These are phyloP conservation scores for Phalaenopsis equestris DNA, from an alignment of 106 monocot species.

Conservation along the genomic window DNA sequence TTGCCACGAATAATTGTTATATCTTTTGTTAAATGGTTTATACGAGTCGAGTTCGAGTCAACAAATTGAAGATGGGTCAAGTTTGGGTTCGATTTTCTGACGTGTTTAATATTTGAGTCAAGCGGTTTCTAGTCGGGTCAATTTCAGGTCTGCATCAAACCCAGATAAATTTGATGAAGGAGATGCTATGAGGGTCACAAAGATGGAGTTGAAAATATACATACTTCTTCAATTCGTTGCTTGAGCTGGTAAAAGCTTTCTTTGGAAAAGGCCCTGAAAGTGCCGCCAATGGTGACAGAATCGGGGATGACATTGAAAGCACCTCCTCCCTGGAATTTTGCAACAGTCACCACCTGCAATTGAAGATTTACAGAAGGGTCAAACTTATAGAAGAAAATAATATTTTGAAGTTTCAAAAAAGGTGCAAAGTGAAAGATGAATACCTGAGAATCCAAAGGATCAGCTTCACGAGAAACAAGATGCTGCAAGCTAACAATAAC, in stretches of 20 bases:
- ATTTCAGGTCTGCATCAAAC: too few species aligned
- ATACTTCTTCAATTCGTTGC: constrained; percentile 86
- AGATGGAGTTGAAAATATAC: background rate
- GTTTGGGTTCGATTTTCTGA: too few species aligned
- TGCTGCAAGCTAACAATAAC: constrained; percentile 94
- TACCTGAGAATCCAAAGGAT: constrained; percentile 96
- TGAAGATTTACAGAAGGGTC: too few species aligned
- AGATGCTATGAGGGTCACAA: background rate
- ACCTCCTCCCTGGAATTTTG: constrained; percentile 80
- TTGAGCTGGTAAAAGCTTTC: constrained; percentile 57
- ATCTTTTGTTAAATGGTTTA: too few species aligned
- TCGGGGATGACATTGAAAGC: constrained; percentile 95
- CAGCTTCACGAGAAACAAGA: constrained; percentile 95
- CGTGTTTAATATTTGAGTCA: too few species aligned
- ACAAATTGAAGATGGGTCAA: too few species aligned
- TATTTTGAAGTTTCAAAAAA: too few species aligned
- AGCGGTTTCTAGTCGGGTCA: too few species aligned
- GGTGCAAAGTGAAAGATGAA: background rate
- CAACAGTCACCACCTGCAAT: constrained; percentile 77
- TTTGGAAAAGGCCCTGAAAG: constrained; percentile 77
- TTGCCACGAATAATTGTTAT: too few species aligned
- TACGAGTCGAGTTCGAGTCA: too few species aligned
- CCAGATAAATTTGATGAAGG: background rate
- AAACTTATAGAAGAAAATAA: too few species aligned
- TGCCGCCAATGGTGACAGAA: constrained; percentile 87